Evolutionary conservation across 2,329 filamentous ascomycete genomes (phyloP).

Genomic region (Metarhizium humberi): DNA sequence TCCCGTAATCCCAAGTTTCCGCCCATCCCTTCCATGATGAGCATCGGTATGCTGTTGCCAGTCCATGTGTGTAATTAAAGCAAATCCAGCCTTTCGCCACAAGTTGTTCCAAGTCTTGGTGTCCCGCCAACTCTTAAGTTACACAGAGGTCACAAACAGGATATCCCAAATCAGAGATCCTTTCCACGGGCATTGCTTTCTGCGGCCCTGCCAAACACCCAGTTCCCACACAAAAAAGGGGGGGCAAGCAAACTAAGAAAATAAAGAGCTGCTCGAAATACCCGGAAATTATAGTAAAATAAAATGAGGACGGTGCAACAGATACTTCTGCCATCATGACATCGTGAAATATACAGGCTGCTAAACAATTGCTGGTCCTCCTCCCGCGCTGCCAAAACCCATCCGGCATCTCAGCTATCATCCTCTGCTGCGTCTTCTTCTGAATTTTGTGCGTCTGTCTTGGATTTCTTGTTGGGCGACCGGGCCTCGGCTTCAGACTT

Average conservation of each 20-base stretch:
- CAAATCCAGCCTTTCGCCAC: constrained; percentile 2
- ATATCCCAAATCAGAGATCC: not conserved
- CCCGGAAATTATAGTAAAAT: constrained; percentile 1
- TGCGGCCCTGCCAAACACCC: constrained; percentile 3
- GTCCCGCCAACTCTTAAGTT: not conserved
- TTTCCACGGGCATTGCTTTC: not conserved
- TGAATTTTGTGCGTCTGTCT: constrained; percentile 35
- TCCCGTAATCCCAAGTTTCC: constrained; percentile 20
- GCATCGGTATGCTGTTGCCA: constrained; percentile 27
- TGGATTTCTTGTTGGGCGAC: constrained; percentile 47
- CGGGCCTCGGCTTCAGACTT: constrained; percentile 45
- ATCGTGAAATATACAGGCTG: constrained; percentile 23
- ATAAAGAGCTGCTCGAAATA: not conserved
- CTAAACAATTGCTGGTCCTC: constrained; percentile 1
- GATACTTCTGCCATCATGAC: constrained; percentile 22
- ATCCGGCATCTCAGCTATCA: constrained; percentile 5
- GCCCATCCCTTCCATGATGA: constrained; percentile 1
- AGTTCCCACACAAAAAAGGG: constrained; percentile 8
- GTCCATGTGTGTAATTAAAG: constrained; percentile 26
- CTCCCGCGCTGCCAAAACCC: not conserved
- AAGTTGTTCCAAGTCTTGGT: not conserved
- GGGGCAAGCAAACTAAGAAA: not conserved
- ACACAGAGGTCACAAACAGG: not conserved
- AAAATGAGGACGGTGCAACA: constrained; percentile 9
- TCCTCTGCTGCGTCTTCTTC: constrained; percentile 32